A percentile compares a stretch with the other conserved stretches of the same genome.
Evolutionary conservation across 768 basidiomycete species (phyloP).

Genomic region (Boletus rubropictus): DNA sequence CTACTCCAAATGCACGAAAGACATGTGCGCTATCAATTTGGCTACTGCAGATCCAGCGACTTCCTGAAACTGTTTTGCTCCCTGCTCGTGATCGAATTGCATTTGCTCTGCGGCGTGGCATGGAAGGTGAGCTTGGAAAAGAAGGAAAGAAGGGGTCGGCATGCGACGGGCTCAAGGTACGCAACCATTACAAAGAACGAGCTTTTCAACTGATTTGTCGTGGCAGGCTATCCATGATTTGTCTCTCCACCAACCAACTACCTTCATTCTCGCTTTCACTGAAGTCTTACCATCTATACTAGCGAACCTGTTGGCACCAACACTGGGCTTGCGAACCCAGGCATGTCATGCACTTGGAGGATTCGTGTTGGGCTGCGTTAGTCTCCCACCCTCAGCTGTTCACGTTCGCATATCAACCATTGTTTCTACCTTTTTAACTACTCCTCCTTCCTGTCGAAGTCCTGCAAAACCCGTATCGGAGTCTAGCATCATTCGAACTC

Average conservation of each 20-base stretch:
- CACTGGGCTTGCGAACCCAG: conserved; percentile 58
- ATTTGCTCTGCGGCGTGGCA: conserved; percentile 65
- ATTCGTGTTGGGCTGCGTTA: conserved; percentile 49
- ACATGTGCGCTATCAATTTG: conserved; percentile 75
- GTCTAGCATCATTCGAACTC: conserved; percentile 53
- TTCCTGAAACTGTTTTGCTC: conserved; percentile 54
- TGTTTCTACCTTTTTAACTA: conserved; percentile 45
- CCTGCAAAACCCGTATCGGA: conserved; percentile 37
- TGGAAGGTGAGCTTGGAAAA: conserved; percentile 80
- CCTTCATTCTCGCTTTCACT: conserved; percentile 66
- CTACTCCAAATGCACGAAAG: conserved; percentile 82
- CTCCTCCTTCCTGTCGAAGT: conserved; percentile 36
- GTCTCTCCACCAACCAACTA: conserved; percentile 51
- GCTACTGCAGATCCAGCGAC: conserved; percentile 65
- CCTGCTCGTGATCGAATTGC: conserved; percentile 65
- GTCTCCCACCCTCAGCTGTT: conserved; percentile 40
- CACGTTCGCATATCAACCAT: conserved; percentile 51
- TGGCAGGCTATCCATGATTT: conserved; percentile 68
- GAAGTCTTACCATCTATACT: conserved; percentile 58
- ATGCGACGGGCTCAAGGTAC: conserved; percentile 72
- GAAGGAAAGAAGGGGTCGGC: conserved; percentile 84
- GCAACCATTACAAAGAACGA: conserved; percentile 10
- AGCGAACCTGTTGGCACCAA: conserved; percentile 56
- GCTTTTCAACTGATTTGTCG: conserved; percentile 9
- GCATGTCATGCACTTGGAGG: conserved; percentile 75